Evolutionary conservation across 1,139 yeast genomes (phyloP), one percentile per base, ranked within the genome.

Genomic region (Lodderomyces theae): DNA sequence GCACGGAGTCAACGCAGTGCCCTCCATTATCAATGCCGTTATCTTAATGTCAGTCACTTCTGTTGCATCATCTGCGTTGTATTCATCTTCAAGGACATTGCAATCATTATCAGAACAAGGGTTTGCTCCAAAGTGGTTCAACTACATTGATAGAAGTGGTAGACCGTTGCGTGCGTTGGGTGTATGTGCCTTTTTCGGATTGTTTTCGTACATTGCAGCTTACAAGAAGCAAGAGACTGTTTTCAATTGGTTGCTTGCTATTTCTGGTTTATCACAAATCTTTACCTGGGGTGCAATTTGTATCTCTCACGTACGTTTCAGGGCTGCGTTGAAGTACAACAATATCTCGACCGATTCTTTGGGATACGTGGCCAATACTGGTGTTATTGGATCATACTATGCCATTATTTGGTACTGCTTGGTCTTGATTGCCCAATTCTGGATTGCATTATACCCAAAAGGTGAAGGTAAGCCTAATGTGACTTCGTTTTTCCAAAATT

Each of bases 201-300:
- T 51, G 36, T 60, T 60, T 40, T 48, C 62, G 10, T 62, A 52
- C 42, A 69, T 70, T 47, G 75, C 74, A 33, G 68, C 73, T 13
- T 69, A 56, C 56, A 52, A 63, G 38, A 57, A 66, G 40, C 69
- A 69, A 51, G 71, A 66, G 42, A 57, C 64, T 16, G 74, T 70
- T 9, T 70, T 70, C 57, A 60, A 61, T 45, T 70, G 74, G 73
- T 60, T 70, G 42, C 63, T 70, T 53, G 64, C 74, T 22, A 64
- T 70, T 43, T 67, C 72, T 40, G 76, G 73, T 15, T 55, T 70
- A 42, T 66, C 73, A 8, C 69, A 66, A 45, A 62, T 70, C 30
- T 64, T 70, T 48, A 67, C 70, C 32, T 70, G 76, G 76, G 58
- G 63, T 21, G 62, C 66, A 37, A 68, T 70, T 46, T 68, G 74